Percentiles rank a stretch among this genome's conserved stretches.
Evolutionary conservation across 495 filamentous ascomycete species (phyloP).

Genomic region (Pyrenula massariospora): DNA sequence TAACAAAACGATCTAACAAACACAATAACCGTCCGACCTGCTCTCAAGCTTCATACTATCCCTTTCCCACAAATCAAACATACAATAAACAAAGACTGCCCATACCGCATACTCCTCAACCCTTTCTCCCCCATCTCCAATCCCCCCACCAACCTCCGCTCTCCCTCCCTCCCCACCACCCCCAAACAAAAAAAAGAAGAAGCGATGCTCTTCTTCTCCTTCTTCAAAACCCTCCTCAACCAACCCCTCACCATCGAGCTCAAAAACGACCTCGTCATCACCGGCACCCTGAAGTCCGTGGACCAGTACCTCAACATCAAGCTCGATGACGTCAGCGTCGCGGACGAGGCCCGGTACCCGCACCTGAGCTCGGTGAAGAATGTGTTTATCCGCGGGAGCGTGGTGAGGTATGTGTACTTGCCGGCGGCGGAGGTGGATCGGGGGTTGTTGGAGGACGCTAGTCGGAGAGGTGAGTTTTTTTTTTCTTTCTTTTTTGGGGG

Average conservation of each 20-base stretch:
- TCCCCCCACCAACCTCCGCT: neutral
- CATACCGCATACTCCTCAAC: neutral
- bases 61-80: too few relatives aligned
- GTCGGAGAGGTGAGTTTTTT: conserved; percentile 64
- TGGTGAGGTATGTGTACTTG: conserved; percentile 90
- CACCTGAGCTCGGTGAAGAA: conserved; percentile 94
- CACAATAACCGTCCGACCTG: too few relatives aligned
- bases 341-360: conserved; percentile 86
- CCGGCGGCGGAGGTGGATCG: conserved; percentile 82
- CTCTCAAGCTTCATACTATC: too few relatives aligned
- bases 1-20: too few relatives aligned
- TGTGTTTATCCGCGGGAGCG: conserved; percentile 93
- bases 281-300: conserved; percentile 87
- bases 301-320: conserved; percentile 99
- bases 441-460: conserved; percentile 87
- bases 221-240: conserved; percentile 99
- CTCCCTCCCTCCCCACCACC: neutral
- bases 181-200: too few relatives aligned
- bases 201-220: conserved; percentile 43
- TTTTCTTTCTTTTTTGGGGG: neutral
- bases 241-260: conserved; percentile 93
- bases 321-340: conserved; percentile 82
- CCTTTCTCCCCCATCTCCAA: neutral
- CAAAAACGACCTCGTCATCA: conserved; percentile 97
- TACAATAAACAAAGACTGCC: too few relatives aligned